Evolutionary conservation across 2,329 filamentous ascomycete genomes (phyloP).

Genomic region (Trichoderma koningii): DNA sequence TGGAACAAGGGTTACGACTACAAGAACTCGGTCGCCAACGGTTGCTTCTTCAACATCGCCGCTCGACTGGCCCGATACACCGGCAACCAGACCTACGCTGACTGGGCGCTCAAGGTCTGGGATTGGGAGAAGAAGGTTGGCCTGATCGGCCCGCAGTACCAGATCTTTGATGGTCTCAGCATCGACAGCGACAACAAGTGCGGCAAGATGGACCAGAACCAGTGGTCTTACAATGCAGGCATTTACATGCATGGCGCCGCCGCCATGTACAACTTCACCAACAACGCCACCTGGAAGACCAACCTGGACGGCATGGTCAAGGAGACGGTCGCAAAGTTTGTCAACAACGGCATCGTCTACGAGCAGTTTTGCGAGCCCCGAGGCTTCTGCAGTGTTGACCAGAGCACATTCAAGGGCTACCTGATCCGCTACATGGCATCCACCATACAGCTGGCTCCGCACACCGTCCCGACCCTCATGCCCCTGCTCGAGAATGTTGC

Average conservation of each 20-base stretch:
- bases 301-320: slow-evolving; percentile 61
- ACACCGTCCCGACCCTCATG: slow-evolving; percentile 52
- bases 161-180: slow-evolving; percentile 55
- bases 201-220: slow-evolving; percentile 55
- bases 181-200: slow-evolving; percentile 48
- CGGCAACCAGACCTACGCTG: slow-evolving; percentile 73
- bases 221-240: slow-evolving; percentile 72
- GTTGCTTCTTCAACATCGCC: slow-evolving; percentile 69
- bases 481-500: slow-evolving; percentile 56
- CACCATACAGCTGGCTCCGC: slow-evolving; percentile 57
- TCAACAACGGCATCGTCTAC: slow-evolving; percentile 55
- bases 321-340: slow-evolving; percentile 56
- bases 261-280: slow-evolving; percentile 65
- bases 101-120: slow-evolving; percentile 73
- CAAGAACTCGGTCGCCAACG: slow-evolving; percentile 70
- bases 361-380: slow-evolving; percentile 67
- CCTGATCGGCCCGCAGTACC: slow-evolving; percentile 58
- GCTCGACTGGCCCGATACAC: slow-evolving; percentile 77
- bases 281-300: slow-evolving; percentile 54
- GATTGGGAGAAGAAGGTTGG: slow-evolving; percentile 61
- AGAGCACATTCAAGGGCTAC: slow-evolving; percentile 76
- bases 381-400: slow-evolving; percentile 67
- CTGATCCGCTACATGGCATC: slow-evolving; percentile 66
- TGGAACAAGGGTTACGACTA: slow-evolving; percentile 73
- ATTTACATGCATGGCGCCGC: slow-evolving; percentile 64